Conservation (phyloP, 768 basidiomycete genomes). For the Russula earlei region DNA sequence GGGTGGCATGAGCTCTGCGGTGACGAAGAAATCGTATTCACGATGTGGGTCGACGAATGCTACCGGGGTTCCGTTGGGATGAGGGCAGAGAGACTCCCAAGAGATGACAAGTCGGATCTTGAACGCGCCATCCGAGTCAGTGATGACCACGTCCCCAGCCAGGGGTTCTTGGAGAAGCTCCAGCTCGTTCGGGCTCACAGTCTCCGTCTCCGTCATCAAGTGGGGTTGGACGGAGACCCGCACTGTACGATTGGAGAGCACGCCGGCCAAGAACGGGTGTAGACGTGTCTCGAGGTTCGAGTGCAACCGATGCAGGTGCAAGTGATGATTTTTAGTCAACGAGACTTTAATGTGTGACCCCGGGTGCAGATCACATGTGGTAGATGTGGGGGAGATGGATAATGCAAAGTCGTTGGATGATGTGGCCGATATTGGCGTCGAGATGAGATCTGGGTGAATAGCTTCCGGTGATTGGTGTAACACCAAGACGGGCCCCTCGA, state of each 20-base stretch:
- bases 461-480: slow-evolving; percentile 25
- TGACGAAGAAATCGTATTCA: slow-evolving; percentile 44
- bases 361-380: slow-evolving; percentile 3
- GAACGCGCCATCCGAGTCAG: slow-evolving; percentile 67
- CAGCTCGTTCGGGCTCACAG: slow-evolving; percentile 16
- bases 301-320: slow-evolving; percentile 47
- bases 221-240: slow-evolving; percentile 52
- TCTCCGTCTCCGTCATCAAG: slow-evolving; percentile 20
- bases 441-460: slow-evolving; percentile 1
- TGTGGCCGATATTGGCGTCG: slow-evolving; percentile 14
- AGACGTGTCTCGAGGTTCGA: slow-evolving; percentile 70
- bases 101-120: slow-evolving; percentile 48
- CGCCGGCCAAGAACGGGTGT: slow-evolving; percentile 73
- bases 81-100: slow-evolving; percentile 60
- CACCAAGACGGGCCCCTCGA: slow-evolving; percentile 42
- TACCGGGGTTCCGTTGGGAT: slow-evolving; percentile 44
- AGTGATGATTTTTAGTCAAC: neutral
- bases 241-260: slow-evolving; percentile 52
- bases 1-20: slow-evolving; percentile 40
- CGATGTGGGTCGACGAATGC: slow-evolving; percentile 40
- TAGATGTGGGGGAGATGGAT: slow-evolving; percentile 1
- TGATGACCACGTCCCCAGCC: slow-evolving; percentile 40
- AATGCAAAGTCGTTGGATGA: neutral
- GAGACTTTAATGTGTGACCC: neutral
- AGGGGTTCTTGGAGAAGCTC: slow-evolving; percentile 32